These are phyloP conservation scores for Hypoxylon sp. DNA, from an alignment of 2,329 filamentous ascomycete genomes.

Conservation along the genomic window DNA sequence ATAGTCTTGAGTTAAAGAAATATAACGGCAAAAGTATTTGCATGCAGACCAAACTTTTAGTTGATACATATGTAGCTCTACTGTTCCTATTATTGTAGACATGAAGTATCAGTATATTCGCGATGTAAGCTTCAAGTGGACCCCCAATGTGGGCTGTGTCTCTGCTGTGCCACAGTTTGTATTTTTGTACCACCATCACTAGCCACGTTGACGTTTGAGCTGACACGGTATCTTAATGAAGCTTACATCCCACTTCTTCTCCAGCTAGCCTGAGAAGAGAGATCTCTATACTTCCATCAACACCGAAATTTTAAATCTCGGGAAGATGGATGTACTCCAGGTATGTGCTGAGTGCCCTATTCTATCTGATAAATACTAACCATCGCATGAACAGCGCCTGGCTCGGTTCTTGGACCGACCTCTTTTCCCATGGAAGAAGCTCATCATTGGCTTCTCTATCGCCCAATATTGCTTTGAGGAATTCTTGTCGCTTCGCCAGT, in stretches of 20 bases:
- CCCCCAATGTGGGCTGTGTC: not conserved
- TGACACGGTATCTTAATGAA: slow-evolving; percentile 50
- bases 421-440: slow-evolving; percentile 95
- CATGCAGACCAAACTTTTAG: not conserved
- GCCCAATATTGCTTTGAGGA: slow-evolving; percentile 93
- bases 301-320: slow-evolving; percentile 34
- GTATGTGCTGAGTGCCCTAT: slow-evolving; percentile 48
- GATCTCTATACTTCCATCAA: slow-evolving; percentile 38
- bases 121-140: not conserved
- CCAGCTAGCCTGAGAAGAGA: slow-evolving; percentile 40
- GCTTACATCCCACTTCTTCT: slow-evolving; percentile 37
- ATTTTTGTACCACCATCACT: slow-evolving; percentile 20
- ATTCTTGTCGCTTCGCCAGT: slow-evolving; percentile 90
- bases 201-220: slow-evolving; percentile 43
- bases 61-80: not conserved
- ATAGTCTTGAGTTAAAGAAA: not conserved
- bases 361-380: slow-evolving; percentile 42
- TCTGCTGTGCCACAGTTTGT: slow-evolving; percentile 25
- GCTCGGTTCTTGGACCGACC: slow-evolving; percentile 90
- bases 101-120: too few species aligned
- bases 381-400: slow-evolving; percentile 69
- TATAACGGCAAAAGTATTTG: not conserved
- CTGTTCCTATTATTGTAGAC: not conserved
- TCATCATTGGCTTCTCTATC: slow-evolving; percentile 94
- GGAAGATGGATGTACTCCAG: slow-evolving; percentile 56